These are phyloP conservation scores for Cercospora sp. DNA, from an alignment of 2,329 filamentous ascomycete genomes.

Conservation along the genomic window DNA sequence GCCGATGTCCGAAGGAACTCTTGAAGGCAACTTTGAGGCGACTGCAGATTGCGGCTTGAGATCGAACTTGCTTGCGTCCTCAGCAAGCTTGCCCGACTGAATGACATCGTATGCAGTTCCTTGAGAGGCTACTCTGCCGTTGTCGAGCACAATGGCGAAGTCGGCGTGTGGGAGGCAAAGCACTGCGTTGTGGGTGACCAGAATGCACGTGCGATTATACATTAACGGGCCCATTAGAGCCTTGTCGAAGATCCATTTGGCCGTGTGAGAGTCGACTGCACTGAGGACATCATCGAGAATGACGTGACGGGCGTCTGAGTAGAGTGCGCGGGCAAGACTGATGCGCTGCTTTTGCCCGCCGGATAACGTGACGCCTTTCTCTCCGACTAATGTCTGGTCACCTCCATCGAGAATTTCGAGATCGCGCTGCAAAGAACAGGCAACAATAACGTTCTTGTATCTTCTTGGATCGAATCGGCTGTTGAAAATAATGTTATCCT, in stretches of 20 bases:
- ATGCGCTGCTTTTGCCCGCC: slow-evolving; percentile 98
- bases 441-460: slow-evolving; percentile 84
- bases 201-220: slow-evolving; percentile 82
- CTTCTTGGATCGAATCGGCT: slow-evolving; percentile 76
- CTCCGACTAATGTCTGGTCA: slow-evolving; percentile 90
- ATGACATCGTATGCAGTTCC: slow-evolving; percentile 79
- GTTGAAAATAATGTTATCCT: slow-evolving; percentile 92
- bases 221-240: slow-evolving; percentile 89
- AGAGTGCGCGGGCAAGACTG: slow-evolving; percentile 93
- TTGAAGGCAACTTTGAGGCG: slow-evolving; percentile 73
- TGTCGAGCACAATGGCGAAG: slow-evolving; percentile 81
- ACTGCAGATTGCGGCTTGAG: slow-evolving; percentile 69
- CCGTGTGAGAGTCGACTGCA: slow-evolving; percentile 95
- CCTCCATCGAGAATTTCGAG: slow-evolving; percentile 89
- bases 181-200: slow-evolving; percentile 94
- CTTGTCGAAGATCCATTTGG: slow-evolving; percentile 96
- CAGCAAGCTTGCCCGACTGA: slow-evolving; percentile 81
- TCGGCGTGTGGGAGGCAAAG: slow-evolving; percentile 79
- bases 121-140: slow-evolving; percentile 75
- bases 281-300: slow-evolving; percentile 94
- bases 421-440: slow-evolving; percentile 88
- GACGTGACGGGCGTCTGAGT: slow-evolving; percentile 88
- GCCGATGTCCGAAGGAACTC: slow-evolving; percentile 71
- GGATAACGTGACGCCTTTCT: slow-evolving; percentile 95
- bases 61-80: slow-evolving; percentile 69